Base-by-base conservation (phyloP, 805 yeast species). In the Myxozyma geophila region DNA sequence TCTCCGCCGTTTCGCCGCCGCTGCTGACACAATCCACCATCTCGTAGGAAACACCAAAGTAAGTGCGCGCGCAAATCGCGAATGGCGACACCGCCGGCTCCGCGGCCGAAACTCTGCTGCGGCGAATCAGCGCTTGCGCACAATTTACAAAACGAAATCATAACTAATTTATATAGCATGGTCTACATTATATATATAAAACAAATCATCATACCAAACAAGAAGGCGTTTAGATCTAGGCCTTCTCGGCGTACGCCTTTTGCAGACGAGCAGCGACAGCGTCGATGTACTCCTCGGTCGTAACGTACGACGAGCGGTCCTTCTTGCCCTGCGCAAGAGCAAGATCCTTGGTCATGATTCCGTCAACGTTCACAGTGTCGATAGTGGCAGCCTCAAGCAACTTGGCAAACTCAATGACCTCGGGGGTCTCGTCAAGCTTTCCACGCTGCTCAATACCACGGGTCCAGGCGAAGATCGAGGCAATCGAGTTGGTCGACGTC, bases 391-490 rank as follows among this genome's bases (percentile, higher is more conserved):
- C 79, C 81, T 93, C 98, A 70, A 93, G 81, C 55, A 79, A 76
- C 71, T 89, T 82, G 67, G 90, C 98, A 75, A 93, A 93, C 71
- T 84, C 78, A 62, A 85, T 84, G 51, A 93, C 97, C 36, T 87
- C 95, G 17, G 96, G 95, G 49, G 97, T 92, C 58, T 79, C 78
- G 77, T 93, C 98, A 65, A 93, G 81, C 74, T 83, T 87, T 72
- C 98, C 98, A 80, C 98, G 89, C 80, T 92, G 97, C 69, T 86
- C 85, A 56, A 93, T 78, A 74, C 98, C 98, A 74, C 96, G 87
- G 43, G 96, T 83, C 98, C 98, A 93, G 37, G 98, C 98, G 74
- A 88, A 93, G 71, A 93, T 93, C 13, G 97, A 92, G 2, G 98
- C 98, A 77, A 93, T 93, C 17, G 98, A 92, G 80, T 93, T 93